Conservation (phyloP, 2,329 filamentous ascomycete species). For the Pseudogymnoascus sp. region DNA sequence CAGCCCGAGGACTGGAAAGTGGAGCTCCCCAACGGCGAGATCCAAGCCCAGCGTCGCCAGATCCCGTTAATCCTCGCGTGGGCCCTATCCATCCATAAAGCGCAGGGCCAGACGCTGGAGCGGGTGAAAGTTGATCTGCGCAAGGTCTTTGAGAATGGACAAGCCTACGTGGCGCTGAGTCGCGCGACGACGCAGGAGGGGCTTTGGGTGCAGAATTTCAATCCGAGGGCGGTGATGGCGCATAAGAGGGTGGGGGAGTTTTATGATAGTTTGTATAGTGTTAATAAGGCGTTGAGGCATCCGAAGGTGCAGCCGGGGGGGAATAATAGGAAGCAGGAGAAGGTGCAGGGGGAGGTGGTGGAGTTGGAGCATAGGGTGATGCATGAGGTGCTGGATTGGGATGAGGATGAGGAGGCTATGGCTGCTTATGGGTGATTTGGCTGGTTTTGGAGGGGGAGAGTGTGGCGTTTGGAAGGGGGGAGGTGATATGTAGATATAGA, state of each 20-base stretch:
- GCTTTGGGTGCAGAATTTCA: conserved; percentile 80
- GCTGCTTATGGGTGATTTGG: background rate
- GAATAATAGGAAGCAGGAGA: background rate
- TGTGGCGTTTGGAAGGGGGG: background rate
- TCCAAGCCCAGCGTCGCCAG: conserved; percentile 78
- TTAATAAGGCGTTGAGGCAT: conserved; percentile 41
- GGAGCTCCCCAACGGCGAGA: conserved; percentile 87
- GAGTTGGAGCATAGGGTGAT: background rate
- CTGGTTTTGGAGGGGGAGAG: background rate
- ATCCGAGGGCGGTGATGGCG: conserved; percentile 86
- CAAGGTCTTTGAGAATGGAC: conserved; percentile 90
- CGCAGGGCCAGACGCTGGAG: conserved; percentile 82
- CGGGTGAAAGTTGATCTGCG: conserved; percentile 90
- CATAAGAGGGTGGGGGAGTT: conserved; percentile 80
- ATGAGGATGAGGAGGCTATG: conserved; percentile 8
- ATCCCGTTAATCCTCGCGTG: conserved; percentile 88
- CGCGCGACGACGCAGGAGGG: conserved; percentile 82
- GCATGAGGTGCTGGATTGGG: background rate
- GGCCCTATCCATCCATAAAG: conserved; percentile 97
- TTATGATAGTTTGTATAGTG: conserved; percentile 72
- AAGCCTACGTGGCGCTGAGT: conserved; percentile 93
- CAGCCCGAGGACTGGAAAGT: conserved; percentile 91
- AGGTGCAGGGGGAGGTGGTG: background rate
- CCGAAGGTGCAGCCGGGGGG: conserved; percentile 19
- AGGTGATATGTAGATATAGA: background rate